Evolutionary conservation across 139 green algal genomes (phyloP).

Genomic region (Coelastrella sp.): DNA sequence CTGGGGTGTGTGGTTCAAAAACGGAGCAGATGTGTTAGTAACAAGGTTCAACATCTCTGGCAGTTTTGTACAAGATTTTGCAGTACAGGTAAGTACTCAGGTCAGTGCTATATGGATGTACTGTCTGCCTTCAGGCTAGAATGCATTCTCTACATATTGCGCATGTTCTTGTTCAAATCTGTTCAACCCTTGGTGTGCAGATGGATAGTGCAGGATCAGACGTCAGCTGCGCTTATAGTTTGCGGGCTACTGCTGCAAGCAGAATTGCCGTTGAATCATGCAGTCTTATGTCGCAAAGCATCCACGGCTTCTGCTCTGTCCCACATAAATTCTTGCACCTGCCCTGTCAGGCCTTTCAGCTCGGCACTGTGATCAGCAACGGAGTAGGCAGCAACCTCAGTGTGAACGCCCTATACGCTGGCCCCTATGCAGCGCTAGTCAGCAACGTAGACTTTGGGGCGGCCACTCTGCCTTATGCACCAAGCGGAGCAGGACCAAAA

Average conservation of each 20-base stretch:
- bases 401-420: conserved; percentile 37
- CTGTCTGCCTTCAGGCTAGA: no score
- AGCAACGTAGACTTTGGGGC: conserved; percentile 42
- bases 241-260: no score
- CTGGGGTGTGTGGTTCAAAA: conserved; percentile 45
- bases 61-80: conserved; percentile 30
- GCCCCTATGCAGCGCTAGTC: conserved; percentile 30
- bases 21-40: conserved; percentile 31
- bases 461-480: neutral
- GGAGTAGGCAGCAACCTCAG: conserved; percentile 22
- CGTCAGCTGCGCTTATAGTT: no score
- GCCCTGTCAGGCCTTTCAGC: conserved; percentile 31
- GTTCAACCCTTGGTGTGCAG: no score
- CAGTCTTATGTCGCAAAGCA: no score
- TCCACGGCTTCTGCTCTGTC: neutral
- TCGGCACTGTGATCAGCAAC: conserved; percentile 37
- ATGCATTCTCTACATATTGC: no score
- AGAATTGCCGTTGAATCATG: no score
- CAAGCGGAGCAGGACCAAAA: conserved; percentile 37
- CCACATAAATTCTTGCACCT: neutral
- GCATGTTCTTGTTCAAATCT: no score
- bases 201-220: no score
- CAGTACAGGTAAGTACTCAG: conserved; percentile 16
- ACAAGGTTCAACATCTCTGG: conserved; percentile 40
- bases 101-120: neutral